A percentile compares a stretch with the other conserved stretches of the same genome.
phyloP scores from a whole-genome alignment of 768 basidiomycete species.

The Amanita thiersii region DNA sequence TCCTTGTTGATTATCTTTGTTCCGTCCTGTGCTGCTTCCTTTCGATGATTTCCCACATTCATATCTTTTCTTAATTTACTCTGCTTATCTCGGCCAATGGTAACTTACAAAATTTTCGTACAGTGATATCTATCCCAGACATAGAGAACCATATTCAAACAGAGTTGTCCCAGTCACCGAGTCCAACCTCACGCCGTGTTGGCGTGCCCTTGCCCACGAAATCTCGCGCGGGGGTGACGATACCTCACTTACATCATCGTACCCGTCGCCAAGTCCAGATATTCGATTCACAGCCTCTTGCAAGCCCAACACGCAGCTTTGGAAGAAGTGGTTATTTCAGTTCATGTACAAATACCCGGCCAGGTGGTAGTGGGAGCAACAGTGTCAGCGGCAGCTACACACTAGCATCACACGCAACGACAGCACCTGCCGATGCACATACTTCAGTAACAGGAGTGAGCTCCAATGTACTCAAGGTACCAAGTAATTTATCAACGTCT shows the following conservation, averaged over 20 bases:
- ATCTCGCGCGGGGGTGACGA: slow-evolving; percentile 52
- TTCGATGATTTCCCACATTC: slow-evolving; percentile 8
- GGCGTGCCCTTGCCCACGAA: slow-evolving; percentile 68
- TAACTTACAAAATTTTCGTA: slow-evolving; percentile 20
- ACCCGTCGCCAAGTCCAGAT: slow-evolving; percentile 68
- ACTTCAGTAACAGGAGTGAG: slow-evolving; percentile 24
- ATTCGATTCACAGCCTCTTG: slow-evolving; percentile 72
- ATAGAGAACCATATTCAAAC: slow-evolving; percentile 64
- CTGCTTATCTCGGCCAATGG: slow-evolving; percentile 14
- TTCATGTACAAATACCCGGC: slow-evolving; percentile 19
- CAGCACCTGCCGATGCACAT: slow-evolving; percentile 16
- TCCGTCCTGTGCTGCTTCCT: slow-evolving; percentile 8
- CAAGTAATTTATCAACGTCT: slow-evolving; percentile 29
- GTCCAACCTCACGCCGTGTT: slow-evolving; percentile 73
- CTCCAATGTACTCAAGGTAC: slow-evolving; percentile 32
- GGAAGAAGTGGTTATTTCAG: slow-evolving; percentile 23
- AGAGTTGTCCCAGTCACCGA: slow-evolving; percentile 59
- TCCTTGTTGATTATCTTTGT: too few relatives aligned
- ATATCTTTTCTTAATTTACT: slow-evolving; percentile 18
- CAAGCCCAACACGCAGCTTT: slow-evolving; percentile 41
- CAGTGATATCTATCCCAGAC: slow-evolving; percentile 81
- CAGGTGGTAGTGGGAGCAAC: slow-evolving; percentile 26
- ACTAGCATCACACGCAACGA: slow-evolving; percentile 31
- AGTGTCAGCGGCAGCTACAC: slow-evolving; percentile 33
- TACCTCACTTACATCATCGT: slow-evolving; percentile 43